Evolutionary conservation across 805 yeast genomes (phyloP).

Genomic region (Osmozyma mogii): DNA sequence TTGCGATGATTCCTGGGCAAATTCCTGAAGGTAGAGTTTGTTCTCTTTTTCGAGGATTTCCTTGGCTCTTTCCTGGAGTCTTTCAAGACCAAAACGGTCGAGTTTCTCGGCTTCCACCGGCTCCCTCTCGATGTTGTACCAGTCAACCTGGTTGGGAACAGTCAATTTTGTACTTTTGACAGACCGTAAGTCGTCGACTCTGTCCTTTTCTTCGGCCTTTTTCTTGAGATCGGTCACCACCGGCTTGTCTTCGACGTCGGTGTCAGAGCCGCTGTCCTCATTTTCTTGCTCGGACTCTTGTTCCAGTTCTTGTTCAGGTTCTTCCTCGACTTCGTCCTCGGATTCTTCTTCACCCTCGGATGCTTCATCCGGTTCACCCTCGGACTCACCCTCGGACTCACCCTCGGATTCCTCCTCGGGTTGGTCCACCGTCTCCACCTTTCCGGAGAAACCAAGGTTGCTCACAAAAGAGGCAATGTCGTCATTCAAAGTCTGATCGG

Average conservation of each 20-base stretch:
- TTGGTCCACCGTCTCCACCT: slow-evolving; percentile 23
- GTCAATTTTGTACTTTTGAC: slow-evolving; percentile 49
- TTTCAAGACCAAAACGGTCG: slow-evolving; percentile 49
- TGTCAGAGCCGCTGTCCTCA: slow-evolving; percentile 9
- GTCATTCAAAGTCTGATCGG: slow-evolving; percentile 36
- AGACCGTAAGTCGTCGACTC: slow-evolving; percentile 33
- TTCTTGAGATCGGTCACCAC: slow-evolving; percentile 6
- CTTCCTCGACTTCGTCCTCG: slow-evolving; percentile 7
- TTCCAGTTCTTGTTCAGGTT: slow-evolving; percentile 9
- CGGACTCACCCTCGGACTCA: slow-evolving; percentile 23
- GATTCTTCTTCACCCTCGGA: slow-evolving; percentile 20
- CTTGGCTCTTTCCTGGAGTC: slow-evolving; percentile 60
- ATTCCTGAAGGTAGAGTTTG: slow-evolving; percentile 60
- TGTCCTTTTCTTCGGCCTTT: slow-evolving; percentile 14
- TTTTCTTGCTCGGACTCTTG: slow-evolving; percentile 9
- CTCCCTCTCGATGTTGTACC: slow-evolving; percentile 57
- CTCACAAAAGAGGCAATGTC: slow-evolving; percentile 61
- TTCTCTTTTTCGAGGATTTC: slow-evolving; percentile 63
- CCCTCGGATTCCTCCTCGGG: slow-evolving; percentile 16
- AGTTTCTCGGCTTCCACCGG: slow-evolving; percentile 26
- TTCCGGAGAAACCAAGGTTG: slow-evolving; percentile 52
- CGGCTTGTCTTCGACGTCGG: slow-evolving; percentile 3
- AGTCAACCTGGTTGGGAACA: slow-evolving; percentile 59
- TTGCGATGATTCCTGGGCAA: slow-evolving; percentile 70
- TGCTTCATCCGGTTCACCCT: slow-evolving; percentile 12